Base-by-base conservation (phyloP, 768 basidiomycete species). In the Asterophora parasitica region DNA sequence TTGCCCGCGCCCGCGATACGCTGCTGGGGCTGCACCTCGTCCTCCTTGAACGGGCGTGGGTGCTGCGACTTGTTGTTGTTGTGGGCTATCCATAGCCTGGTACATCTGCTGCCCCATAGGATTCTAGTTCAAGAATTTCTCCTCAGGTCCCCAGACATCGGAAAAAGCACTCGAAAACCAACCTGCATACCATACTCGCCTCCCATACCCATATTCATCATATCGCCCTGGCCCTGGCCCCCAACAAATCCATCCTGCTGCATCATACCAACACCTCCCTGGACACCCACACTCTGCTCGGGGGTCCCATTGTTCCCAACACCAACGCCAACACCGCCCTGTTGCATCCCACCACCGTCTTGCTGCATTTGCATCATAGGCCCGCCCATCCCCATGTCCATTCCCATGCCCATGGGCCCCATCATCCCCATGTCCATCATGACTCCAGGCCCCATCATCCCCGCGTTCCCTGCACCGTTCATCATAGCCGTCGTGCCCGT, bases 341-440 rank as follows among this genome's bases (percentile, higher is more conserved):
- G 63, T 44, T 62, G 62, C 44, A 59, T 68, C 58, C 67, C 67
- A 13, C 62, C 65, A 44, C 66, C 71, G 26, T 71, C 67, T 33
- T 66, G 23, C 6, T 23, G 62, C 66, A 76, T 74, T 46, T 77
- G 78, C 77, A 82, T 81, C 76, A 80, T 78, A 11, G 72, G 66
- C 42, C 71, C 74, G 19, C 71, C 74, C 77, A 82, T 78, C 23
- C 74, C 71, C 79, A 87, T 79, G 56, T 84, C 82, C 77, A 81
- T 78, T 28, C 73, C 77, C 69, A 79, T 76, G 32, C 69, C 72
- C 77, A 83, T 82, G 46, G 73, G 73, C 54, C 74, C 76, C 64
- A 80, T 79, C 72, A 82, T 79, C 49, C 76, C 75, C 44, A 91
- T 90, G 58, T 82, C 83, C 87, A 89, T 88, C 85, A 90, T 87